Evolutionary conservation across 768 basidiomycete species (phyloP), one percentile per base, ranked within the genome.

Genomic region (Boletus tomentosulus): DNA sequence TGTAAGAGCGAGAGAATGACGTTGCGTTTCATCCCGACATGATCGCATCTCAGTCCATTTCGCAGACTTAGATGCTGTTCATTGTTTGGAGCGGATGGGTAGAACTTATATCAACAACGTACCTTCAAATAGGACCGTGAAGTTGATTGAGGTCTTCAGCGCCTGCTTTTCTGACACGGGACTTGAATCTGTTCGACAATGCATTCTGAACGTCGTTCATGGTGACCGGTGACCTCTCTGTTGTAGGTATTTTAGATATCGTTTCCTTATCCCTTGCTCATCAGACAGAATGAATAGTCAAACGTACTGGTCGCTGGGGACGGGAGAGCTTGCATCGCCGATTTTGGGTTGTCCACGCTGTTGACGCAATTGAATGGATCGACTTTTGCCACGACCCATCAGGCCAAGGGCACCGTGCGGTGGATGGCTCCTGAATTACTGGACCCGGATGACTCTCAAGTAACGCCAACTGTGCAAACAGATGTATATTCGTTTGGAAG

Each of bases 401-500:
- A 15, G 22, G 22, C 25, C 5, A 41, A 24, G 5, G 50, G 50
- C 19, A 52, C 43, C 13, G 2, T 12, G 11, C 27, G 27, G 9
- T 42, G 39, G 49, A 42, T 43, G 33, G 33, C 42, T 3, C 50
- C 51, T 33, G 37, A 39, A 33, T 30, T 46, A 27, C 31, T 51
- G 10, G 41, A 51, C 8, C 9, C 15, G 27, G 28, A 39, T 12
- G n/a, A 31, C 13, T 35, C 22, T 25, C 13, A 30, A 5, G 13
- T 13, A 27, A 46, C 2, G 8, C 35, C 50, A 6, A 55, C 28
- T 3, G 27, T 15, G 22, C 39, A 31, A 30, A 53, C 55, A 4
- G 48, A 59, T 25, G 30, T 44, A 7, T 57, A 57, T 19, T 57
- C 55, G 4, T 57, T 57, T 28, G 47, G 55, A 33, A 49, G 55